Evolutionary conservation across 1,284 basidiomycete species (phyloP), one percentile per base, ranked within the genome.

Genomic region (Pseudozyma sp.): DNA sequence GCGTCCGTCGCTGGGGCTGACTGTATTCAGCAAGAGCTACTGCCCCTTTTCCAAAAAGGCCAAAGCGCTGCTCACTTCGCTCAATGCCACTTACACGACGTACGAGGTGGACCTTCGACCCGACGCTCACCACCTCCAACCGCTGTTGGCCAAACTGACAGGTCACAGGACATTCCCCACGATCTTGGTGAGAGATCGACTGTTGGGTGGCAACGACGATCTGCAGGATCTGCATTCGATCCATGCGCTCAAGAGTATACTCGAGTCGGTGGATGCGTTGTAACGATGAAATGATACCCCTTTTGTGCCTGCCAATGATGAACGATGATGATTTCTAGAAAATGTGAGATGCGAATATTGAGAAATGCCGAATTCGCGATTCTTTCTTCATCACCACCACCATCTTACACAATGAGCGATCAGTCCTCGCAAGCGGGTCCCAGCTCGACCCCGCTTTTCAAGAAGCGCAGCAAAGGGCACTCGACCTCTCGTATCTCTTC

Each of bases 21-120:
- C 67, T 13, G 70, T 77, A 5, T 77, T 77, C 35, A 68, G 67
- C 63, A 77, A 77, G 43, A 65, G 60, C 57, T 74, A 70, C 52
- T 77, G 75, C 44, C 71, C 75, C 13, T 71, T 70, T 44, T 70
- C 67, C 30, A 58, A 70, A 13, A 64, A 50, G 8, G 64, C 70
- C 10, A 77, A 77, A 19, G 43, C 34, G 4, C 48, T 77, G 5
- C 60, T 77, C 42, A 19, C 33, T 24, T 57, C 58, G 45, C 35
- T 74, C 24, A 57, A 60, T 14, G 71, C 75, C 16, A 61, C 40
- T 2, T 64, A 52, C 14, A 69, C 70, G 0, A 50, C 60, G 7
- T 74, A 77, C 54, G 67, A 77, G 39, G 67, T 77, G 6, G 75
- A 77, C 24, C 9, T 29, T 0, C 33, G 75, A n/a, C 48, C 64